Evolutionary conservation across 2,329 filamentous ascomycete genomes (phyloP), one percentile per base, ranked within the genome.

Genomic region (Hysterium pulicare): DNA sequence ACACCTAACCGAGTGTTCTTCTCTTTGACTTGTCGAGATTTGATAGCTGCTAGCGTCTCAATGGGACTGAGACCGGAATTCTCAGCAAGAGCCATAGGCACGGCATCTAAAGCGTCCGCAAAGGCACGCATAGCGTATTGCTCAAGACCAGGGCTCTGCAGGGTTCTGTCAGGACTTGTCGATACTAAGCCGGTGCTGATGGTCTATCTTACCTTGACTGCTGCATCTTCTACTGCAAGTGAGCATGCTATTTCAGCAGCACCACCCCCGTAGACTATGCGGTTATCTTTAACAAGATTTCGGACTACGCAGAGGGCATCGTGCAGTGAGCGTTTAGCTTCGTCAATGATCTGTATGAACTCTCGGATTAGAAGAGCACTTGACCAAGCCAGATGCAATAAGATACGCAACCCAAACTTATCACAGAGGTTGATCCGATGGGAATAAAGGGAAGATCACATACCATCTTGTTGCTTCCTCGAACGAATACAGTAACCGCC

Each of bases 81-180:
- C 78, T 98, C 91, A 8, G 93, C 90, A 47, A 98, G 78, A 2
- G 93, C 89, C 89, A 98, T 93, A 24, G 93, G 93, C 1, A 98
- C 79, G 2, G 87, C 79, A 68, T 98, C 93, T 26, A 98, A 81
- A 4, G 93, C 94, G 69, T 97, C 91, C 47, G 93, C 82, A 65
- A 98, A 98, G 19, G 93, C 93, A 48, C 93, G 87, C 91, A 98
- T 98, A 53, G 91, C 90, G 70, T 98, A 98, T 72, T 98, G 93
- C 72, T 96, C 91, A 30, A 98, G 81, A n/a, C 93, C 93, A 19
- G 90, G 88, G 40, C 89, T 95, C 83, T 82, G 64, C 32, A 31
- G 24, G 22, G 5, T 30, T 37, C 36, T 33, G 42, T 50, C 13
- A 48, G 42, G 38, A 32, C 15, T 26, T 28, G 7, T 7, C 24